Base-by-base conservation (phyloP, 2,329 filamentous ascomycete species). In the Pseudogymnoascus sp. region DNA sequence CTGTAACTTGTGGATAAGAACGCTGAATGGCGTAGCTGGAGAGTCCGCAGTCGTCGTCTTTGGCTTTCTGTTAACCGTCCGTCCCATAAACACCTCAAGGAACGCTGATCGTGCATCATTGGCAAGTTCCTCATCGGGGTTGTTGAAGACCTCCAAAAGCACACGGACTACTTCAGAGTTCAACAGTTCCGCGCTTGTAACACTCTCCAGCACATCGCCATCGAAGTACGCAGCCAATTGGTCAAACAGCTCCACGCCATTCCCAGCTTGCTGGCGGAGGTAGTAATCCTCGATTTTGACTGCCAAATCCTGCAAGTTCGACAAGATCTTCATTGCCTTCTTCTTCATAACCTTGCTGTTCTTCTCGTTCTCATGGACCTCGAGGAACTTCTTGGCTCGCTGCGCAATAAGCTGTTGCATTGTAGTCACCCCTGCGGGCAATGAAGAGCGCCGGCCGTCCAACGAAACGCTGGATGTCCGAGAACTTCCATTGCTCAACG, bases 151-250 rank as follows among this genome's bases (percentile, higher is more conserved):
- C 33, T 89, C 84, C 44, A 97, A 82, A 1, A 99, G 79, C 8
- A 90, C 86, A 47, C 90, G 85, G 9, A 99, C 92, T 61, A 99
- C 84, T 15, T 92, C 90, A 1, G 94, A 97, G 31, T 90, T 91
- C 60, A 97, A 83, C 33, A 99, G 78, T 72, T 99, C 94, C 57
- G 93, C 92, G 74, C 94, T 99, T 0, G 94, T 99, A 60, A 97
- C 92, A 71, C 91, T 96, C 70, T 96, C 89, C 60, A 96, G 75
- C 1, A 94, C 88, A 74, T 97, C 90, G 0, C 88, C 86, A 69
- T 95, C 88, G 68, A 99, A 99, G 70, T 94, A 92, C 2, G 83
- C 82, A 0, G 92, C 90, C 62, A 99, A 77, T 59, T 82, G 84
- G 33, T 80, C 78, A 74, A 97, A 97, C 0, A 96, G 78, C 2